Percentiles rank a stretch among this genome's conserved stretches.
Evolutionary conservation across 176 grass and related monocot species (phyloP).

Genomic region (Chloris gayana): DNA sequence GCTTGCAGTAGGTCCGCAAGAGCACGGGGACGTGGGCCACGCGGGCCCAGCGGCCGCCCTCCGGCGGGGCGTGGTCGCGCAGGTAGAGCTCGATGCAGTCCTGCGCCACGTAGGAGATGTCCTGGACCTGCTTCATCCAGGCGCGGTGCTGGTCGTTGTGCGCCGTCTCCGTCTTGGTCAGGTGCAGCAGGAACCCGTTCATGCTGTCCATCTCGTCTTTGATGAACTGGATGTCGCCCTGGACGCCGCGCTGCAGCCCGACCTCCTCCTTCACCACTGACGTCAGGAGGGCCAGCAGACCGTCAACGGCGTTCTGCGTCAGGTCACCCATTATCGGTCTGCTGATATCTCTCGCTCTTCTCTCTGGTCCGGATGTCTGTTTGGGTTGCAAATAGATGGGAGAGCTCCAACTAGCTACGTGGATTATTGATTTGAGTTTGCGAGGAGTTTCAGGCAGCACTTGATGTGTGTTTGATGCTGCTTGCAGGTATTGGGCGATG

Average conservation of each 20-base stretch:
- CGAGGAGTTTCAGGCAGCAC: no score
- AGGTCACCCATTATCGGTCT: not conserved
- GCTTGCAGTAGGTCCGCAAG: not conserved
- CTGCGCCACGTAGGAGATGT: constrained; percentile 18
- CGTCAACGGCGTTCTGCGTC: not conserved
- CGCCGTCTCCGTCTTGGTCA: not conserved
- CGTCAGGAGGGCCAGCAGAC: not conserved
- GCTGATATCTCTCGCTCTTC: no score
- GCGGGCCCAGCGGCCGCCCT: not conserved
- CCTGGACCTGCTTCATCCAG: constrained; percentile 51
- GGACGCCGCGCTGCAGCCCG: not conserved
- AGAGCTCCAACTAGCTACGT: no score
- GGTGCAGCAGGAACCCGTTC: not conserved
- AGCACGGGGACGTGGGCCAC: accelerated
- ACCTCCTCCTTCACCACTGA: not conserved
- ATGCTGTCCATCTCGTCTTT: constrained; percentile 5
- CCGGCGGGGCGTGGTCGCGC: not conserved
- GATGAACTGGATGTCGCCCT: not conserved
- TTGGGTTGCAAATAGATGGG: no score
- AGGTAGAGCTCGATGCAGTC: constrained; percentile 32
- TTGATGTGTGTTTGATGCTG: no score
- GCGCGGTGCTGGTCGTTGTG: constrained; percentile 44
- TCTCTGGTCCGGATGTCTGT: no score
- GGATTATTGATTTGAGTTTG: no score
- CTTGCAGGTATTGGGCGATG: no score